A percentile compares a stretch with the other conserved stretches of the same genome.
phyloP scores from a whole-genome alignment of 2,329 filamentous ascomycete species.

The Fusarium drepaniforme region DNA sequence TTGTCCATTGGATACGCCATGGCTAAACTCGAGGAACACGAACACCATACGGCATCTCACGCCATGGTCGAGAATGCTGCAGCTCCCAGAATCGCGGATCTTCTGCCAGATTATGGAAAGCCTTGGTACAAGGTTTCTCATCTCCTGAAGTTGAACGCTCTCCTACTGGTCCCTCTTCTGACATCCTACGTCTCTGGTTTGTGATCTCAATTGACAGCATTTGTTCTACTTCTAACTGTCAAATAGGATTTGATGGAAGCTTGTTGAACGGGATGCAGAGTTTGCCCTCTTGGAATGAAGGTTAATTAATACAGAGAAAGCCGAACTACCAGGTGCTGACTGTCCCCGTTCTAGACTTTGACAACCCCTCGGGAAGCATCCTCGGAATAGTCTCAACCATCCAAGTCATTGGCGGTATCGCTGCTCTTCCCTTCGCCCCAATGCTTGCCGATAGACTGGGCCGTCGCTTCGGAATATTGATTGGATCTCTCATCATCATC shows the following conservation, averaged over 20 bases:
- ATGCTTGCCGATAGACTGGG: slow-evolving; percentile 51
- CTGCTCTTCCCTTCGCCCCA: slow-evolving; percentile 46
- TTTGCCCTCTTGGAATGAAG: slow-evolving; percentile 51
- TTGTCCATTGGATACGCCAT: neutral
- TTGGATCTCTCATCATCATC: slow-evolving; percentile 35
- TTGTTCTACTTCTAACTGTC: neutral
- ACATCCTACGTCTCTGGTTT: slow-evolving; percentile 52
- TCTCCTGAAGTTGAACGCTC: slow-evolving; percentile 34
- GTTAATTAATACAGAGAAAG: neutral
- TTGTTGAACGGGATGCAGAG: slow-evolving; percentile 53
- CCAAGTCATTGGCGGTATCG: slow-evolving; percentile 49
- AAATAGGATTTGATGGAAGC: slow-evolving; percentile 46
- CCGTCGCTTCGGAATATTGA: slow-evolving; percentile 26
- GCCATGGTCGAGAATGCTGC: neutral
- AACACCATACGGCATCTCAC: neutral
- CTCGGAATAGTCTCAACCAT: slow-evolving; percentile 47
- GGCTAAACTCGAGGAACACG: neutral
- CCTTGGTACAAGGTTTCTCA: slow-evolving; percentile 11
- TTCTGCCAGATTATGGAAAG: neutral
- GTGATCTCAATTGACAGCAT: fast-evolving
- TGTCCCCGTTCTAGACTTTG: slow-evolving; percentile 43
- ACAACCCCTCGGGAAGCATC: slow-evolving; percentile 42
- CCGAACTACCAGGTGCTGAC: neutral
- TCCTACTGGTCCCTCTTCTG: slow-evolving; percentile 49
- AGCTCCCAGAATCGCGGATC: neutral